Evolutionary conservation across 441 rosid species (phyloP), one percentile per base, ranked within the genome.

Genomic region (Erodium moschatum): DNA sequence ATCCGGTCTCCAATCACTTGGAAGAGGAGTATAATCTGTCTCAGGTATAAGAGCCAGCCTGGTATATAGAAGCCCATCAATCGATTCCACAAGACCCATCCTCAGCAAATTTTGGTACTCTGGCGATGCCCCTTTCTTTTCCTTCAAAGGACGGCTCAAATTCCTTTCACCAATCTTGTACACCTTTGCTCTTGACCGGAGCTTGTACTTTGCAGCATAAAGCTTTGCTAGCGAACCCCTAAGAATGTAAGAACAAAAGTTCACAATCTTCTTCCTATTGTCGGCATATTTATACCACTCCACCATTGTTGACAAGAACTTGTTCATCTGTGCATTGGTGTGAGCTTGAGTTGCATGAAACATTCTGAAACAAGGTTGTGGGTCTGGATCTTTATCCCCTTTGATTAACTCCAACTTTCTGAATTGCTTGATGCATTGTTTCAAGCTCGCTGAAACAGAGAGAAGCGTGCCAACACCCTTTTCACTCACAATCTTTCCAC

Each of bases 291-390:
- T 79, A 73, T 85, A 93, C 98, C 98, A 93, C 81, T 91, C 98
- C 33, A 84, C 97, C 80, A 89, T 86, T 0, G 96, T 87, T 46
- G 90, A 80, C 82, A 93, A 81, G 44, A 93, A 87, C 75, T 90
- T 92, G 74, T 92, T 92, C 97, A 91, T 90, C 77, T 93, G 98
- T 1, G 91, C 89, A 69, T 93, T 91, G 0, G 96, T 91, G 81
- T 93, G 98, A 83, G 98, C 86, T 82, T 92, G 98, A 65, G 91
- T 86, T 5, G 98, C 96, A 70, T 93, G 98, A 73, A 93, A 90
- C 97, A 90, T 93, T 76, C 98, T 82, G 79, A 93, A 93, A 83
- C 98, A 93, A 61, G 98, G 98, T 65, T 93, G 98, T 0, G 96
- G 96, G 72, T 93, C 98, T 5, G 96, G 98, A 78, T 93, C 97